Conservation (phyloP, 768 basidiomycete genomes). For the Mycena alexandri region DNA sequence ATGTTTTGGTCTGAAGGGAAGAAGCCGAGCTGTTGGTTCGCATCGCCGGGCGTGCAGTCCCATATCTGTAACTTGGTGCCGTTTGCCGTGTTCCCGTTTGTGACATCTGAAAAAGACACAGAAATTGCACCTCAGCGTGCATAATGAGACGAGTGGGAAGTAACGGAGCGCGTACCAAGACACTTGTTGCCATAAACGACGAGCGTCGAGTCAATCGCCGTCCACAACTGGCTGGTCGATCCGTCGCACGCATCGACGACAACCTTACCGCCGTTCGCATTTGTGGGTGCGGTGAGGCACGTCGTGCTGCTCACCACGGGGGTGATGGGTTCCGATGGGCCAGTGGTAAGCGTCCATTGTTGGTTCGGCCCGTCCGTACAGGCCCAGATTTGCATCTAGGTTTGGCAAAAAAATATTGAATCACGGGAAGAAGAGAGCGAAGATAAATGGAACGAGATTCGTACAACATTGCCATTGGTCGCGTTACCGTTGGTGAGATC, state of each 20-base stretch:
- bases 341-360: conserved; percentile 34
- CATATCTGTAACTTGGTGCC: conserved; percentile 45
- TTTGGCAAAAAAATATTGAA: not conserved
- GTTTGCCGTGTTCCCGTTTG: conserved; percentile 37
- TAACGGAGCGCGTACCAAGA: conserved; percentile 20
- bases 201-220: too few relatives aligned
- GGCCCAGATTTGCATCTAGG: conserved; percentile 43
- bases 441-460: conserved; percentile 10
- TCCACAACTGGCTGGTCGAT: too few relatives aligned
- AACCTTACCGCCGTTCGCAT: too few relatives aligned
- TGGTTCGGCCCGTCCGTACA: conserved; percentile 41
- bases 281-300: too few relatives aligned
- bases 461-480: conserved; percentile 31
- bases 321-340: conserved; percentile 9
- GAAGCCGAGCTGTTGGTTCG: conserved; percentile 35
- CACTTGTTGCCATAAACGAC: too few relatives aligned
- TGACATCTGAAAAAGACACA: conserved; percentile 39
- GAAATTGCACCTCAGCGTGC: conserved; percentile 12
- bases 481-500: conserved; percentile 33
- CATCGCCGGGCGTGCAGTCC: conserved; percentile 37
- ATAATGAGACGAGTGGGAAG: conserved; percentile 1
- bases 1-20: conserved; percentile 6
- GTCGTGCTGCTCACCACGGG: conserved; percentile 5
- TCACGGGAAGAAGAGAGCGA: conserved; percentile 9
- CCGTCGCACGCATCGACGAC: too few relatives aligned